These are phyloP conservation scores for Rubus parviflorus DNA, from an alignment of 306 rosid genomes.

Conservation along the genomic window DNA sequence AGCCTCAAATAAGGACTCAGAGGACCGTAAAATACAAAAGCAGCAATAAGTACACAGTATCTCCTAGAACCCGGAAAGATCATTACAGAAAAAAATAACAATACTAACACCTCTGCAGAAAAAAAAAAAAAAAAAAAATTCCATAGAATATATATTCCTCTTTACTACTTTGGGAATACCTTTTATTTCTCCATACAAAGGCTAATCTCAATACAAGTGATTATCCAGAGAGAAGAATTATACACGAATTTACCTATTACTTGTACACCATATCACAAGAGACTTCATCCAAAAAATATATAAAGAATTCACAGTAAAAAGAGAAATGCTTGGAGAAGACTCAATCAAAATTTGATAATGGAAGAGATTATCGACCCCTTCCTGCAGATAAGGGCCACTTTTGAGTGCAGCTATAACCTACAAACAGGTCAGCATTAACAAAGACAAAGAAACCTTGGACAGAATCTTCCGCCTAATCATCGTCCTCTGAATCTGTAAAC, in stretches of 20 bases:
- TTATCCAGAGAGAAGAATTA: constrained; percentile 40
- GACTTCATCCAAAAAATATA: constrained; percentile 1
- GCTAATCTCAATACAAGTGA: constrained; percentile 28
- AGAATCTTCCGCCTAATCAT: constrained; percentile 54
- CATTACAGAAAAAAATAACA: too few species aligned
- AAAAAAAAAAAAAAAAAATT: not conserved
- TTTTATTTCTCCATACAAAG: constrained; percentile 30
- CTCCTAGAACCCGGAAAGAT: too few species aligned
- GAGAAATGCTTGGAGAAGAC: constrained; percentile 24
- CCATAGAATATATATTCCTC: not conserved
- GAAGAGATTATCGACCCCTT: constrained; percentile 34
- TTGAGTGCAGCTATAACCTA: constrained; percentile 35
- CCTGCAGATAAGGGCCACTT: constrained; percentile 34
- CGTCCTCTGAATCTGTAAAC: constrained; percentile 90
- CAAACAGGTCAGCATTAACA: constrained; percentile 42
- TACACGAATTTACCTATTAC: constrained; percentile 60
- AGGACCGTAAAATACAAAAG: too few species aligned
- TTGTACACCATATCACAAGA: constrained; percentile 48
- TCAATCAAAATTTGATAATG: constrained; percentile 38
- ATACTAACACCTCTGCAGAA: not conserved
- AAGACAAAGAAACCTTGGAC: constrained; percentile 35
- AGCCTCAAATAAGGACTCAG: too few species aligned
- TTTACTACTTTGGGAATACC: constrained; percentile 21
- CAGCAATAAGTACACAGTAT: too few species aligned
- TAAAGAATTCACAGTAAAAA: constrained; percentile 19